Evolutionary conservation across 345 rosid genomes (phyloP), one percentile per base, ranked within the genome.

Genomic region (Eucalyptus pauciflora): DNA sequence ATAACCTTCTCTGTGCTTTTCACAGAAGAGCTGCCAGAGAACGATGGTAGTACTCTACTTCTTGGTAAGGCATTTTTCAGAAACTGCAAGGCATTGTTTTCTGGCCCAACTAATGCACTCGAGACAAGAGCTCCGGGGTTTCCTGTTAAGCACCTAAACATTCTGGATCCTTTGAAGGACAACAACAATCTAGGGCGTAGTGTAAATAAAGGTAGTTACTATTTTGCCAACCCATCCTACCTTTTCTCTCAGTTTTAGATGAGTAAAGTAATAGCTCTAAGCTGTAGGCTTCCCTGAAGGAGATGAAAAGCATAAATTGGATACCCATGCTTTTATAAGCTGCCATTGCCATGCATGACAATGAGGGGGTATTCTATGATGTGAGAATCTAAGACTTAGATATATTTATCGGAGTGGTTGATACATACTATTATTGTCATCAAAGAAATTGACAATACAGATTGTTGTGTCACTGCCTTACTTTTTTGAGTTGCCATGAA

Each of bases 111-210:
- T 25, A 93, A 88, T 81, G 88, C 91, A 80, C 88, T 83, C 22
- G 95, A 95, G 91, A 87, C 88, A 80, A 89, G 90, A 46, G 90
- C 92, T 87, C 86, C 86, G 54, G 92, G 85, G 48, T 98, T 97
- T 89, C 94, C 92, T 88, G 87, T 91, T 85, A 97, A 93, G 93
- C 92, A 94, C 92, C 91, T 98, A 71, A 98, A 96, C 92, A 94
- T 98, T 86, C 71, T 98, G 86, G 99, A 97, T 94, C 99, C 99
- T 89, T 88, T 97, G 86, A 96, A 93, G 89, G 94, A 92, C 88
- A 94, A 91, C 92, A 98, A 97, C 93, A 97, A 97, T 94, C 95
- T 97, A 17, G 99, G 99, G 29, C 98, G 96, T 79, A 96, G 99
- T 90, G 97, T 98, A 86, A 94, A 95, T 90, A 92, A 92, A 96